A percentile compares a stretch with the other conserved stretches of the same genome.
Conservation (phyloP, 495 filamentous ascomycete genomes). For the Venustampulla echinocandica region DNA sequence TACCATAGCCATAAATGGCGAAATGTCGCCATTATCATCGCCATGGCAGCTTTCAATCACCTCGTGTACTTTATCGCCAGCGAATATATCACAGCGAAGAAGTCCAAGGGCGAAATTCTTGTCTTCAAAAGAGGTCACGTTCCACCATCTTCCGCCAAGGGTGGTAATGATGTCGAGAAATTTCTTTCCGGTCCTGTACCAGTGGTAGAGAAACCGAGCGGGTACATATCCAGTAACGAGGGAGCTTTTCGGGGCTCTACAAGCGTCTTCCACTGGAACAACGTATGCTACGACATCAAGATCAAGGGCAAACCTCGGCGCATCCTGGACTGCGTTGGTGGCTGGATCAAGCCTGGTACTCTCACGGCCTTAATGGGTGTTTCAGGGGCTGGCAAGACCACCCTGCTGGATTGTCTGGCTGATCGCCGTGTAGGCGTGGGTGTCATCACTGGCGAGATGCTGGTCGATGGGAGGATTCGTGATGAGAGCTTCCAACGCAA, state of each 20-base stretch:
- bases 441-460: conserved; percentile 56
- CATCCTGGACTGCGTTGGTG: conserved; percentile 55
- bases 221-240: conserved; percentile 26
- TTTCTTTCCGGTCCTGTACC: conserved; percentile 17
- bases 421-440: conserved; percentile 26
- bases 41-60: conserved; percentile 56
- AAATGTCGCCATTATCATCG: conserved; percentile 57
- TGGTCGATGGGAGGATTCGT: conserved; percentile 64
- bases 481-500: conserved; percentile 67
- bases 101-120: conserved; percentile 81
- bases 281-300: conserved; percentile 69
- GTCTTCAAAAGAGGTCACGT: conserved; percentile 70
- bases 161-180: conserved; percentile 47
- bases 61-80: conserved; percentile 52
- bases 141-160: conserved; percentile 43
- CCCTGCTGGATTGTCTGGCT: conserved; percentile 50
- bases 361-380: conserved; percentile 60
- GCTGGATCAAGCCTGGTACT: conserved; percentile 62
- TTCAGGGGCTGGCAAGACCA: conserved; percentile 61
- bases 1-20: conserved; percentile 52
- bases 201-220: conserved; percentile 31
- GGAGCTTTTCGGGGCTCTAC: conserved; percentile 1
- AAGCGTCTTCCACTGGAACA: conserved; percentile 65
- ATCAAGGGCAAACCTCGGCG: conserved; percentile 48
- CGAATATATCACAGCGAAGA: conserved; percentile 64